These are phyloP conservation scores for Flaveria bidentis DNA, from an alignment of 129 eudicot species.

Conservation along the genomic window DNA sequence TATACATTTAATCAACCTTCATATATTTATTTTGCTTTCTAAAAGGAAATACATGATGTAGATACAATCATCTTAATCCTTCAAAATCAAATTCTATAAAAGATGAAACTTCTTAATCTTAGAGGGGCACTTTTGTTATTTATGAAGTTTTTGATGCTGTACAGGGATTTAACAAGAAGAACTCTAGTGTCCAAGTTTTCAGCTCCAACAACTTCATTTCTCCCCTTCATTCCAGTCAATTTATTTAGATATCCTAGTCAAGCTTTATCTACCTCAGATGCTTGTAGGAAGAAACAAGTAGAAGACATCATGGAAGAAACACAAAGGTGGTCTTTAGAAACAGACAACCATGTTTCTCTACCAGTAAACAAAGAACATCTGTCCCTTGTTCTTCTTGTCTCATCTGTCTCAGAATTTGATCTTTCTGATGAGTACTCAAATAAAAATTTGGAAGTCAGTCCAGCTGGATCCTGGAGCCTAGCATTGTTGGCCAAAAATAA, in stretches of 20 bases:
- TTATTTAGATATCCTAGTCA: slow-evolving; percentile 52
- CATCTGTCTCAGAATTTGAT: slow-evolving; percentile 43
- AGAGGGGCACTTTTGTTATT: slow-evolving; percentile 12
- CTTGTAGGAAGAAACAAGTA: slow-evolving; percentile 37
- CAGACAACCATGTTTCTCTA: slow-evolving; percentile 20
- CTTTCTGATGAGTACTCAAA: slow-evolving; percentile 27
- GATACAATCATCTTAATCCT: slow-evolving; percentile 1
- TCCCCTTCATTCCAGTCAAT: slow-evolving; percentile 49
- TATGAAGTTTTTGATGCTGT: slow-evolving; percentile 19
- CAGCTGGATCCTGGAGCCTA: slow-evolving; percentile 72
- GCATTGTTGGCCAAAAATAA: slow-evolving; percentile 61
- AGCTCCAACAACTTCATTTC: slow-evolving; percentile 56
- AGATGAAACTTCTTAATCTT: neutral
- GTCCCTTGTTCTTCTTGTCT: slow-evolving; percentile 63
- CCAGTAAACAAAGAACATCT: slow-evolving; percentile 53
- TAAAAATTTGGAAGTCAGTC: slow-evolving; percentile 33
- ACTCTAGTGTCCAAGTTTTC: slow-evolving; percentile 69
- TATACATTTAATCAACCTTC: neutral
- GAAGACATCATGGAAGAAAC: slow-evolving; percentile 57
- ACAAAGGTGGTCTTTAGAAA: slow-evolving; percentile 40
- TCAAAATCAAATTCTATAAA: neutral
- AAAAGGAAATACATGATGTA: neutral
- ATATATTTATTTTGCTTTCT: slow-evolving; percentile 8
- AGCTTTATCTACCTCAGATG: slow-evolving; percentile 31
- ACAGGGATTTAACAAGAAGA: slow-evolving; percentile 69